phyloP scores from a whole-genome alignment of 148 eudicot genomes.

The Silene latifolia region DNA sequence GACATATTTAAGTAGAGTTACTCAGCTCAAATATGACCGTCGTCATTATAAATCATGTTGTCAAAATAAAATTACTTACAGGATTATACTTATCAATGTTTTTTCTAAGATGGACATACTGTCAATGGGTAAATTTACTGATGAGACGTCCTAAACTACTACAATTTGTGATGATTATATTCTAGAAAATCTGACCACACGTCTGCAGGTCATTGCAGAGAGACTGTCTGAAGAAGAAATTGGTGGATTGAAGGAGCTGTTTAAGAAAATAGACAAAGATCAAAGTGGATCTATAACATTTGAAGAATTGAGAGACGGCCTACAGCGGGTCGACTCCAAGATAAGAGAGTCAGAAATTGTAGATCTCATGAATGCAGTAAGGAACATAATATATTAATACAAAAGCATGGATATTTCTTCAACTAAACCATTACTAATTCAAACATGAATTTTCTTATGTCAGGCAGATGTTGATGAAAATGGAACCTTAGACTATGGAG shows the following conservation, averaged over 20 bases:
- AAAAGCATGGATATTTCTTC: constrained; percentile 4
- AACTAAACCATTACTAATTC: neutral
- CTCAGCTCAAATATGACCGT: too few species aligned
- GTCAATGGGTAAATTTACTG: neutral
- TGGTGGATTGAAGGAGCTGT: constrained; percentile 78
- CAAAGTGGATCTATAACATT: constrained; percentile 73
- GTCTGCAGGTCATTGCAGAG: constrained; percentile 76
- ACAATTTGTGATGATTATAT: neutral
- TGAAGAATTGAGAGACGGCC: constrained; percentile 74
- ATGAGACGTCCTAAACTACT: too few species aligned
- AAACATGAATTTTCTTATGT: constrained; percentile 6
- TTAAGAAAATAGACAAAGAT: constrained; percentile 71
- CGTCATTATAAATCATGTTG: too few species aligned
- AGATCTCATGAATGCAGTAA: constrained; percentile 83
- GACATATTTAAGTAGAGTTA: too few species aligned
- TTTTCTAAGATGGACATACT: neutral
- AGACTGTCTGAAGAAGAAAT: constrained; percentile 91
- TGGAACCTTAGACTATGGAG: constrained; percentile 82
- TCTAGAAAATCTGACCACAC: neutral
- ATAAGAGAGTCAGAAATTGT: constrained; percentile 70
- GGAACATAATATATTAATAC: constrained; percentile 11
- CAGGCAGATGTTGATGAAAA: constrained; percentile 89
- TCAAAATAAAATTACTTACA: neutral
- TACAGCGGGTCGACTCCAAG: constrained; percentile 70
- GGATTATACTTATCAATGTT: neutral